A percentile compares a stretch with the other conserved stretches of the same genome.
Evolutionary conservation across 2,329 filamentous ascomycete genomes (phyloP).

Genomic region (Colletotrichum lindemuthianum): DNA sequence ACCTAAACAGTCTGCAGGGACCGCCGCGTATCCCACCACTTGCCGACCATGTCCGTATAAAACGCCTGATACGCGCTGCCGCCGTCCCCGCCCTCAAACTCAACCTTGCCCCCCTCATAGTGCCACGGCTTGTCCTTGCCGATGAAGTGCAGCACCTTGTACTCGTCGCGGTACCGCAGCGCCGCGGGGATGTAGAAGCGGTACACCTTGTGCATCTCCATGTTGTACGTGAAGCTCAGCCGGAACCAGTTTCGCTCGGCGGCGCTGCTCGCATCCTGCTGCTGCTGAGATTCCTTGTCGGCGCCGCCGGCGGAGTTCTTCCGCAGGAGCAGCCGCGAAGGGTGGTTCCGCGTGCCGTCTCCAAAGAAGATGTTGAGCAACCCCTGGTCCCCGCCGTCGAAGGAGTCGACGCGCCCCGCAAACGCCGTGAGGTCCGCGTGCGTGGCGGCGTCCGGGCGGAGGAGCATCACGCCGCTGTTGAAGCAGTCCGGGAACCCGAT

Average conservation of each 20-base stretch:
- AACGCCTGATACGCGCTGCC: constrained; percentile 32
- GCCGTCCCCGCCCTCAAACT: constrained; percentile 26
- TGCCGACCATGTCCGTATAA: constrained; percentile 37
- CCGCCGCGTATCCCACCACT: constrained; percentile 37
- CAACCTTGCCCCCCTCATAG: constrained; percentile 38
- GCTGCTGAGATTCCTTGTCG: not conserved
- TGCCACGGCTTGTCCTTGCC: constrained; percentile 74
- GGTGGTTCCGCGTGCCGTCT: constrained; percentile 50
- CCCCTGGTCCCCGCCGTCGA: constrained; percentile 78
- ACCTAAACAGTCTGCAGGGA: constrained; percentile 1
- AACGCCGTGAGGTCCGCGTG: constrained; percentile 71
- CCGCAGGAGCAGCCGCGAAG: constrained; percentile 18
- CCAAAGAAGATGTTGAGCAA: constrained; percentile 74
- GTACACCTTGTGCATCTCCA: constrained; percentile 39
- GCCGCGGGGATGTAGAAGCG: constrained; percentile 39
- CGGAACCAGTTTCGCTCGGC: constrained; percentile 39
- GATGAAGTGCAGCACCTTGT: constrained; percentile 76
- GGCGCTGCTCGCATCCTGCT: no score
- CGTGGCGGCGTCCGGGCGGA: constrained; percentile 71
- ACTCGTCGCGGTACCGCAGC: constrained; percentile 43
- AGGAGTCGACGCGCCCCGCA: constrained; percentile 73
- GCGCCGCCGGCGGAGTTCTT: not conserved
- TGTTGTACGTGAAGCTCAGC: constrained; percentile 40
- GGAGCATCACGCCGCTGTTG: constrained; percentile 75
- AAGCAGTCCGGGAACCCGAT: constrained; percentile 80